Evolutionary conservation across 2,329 filamentous ascomycete genomes (phyloP).

Genomic region (Cladophialophora carrionii): DNA sequence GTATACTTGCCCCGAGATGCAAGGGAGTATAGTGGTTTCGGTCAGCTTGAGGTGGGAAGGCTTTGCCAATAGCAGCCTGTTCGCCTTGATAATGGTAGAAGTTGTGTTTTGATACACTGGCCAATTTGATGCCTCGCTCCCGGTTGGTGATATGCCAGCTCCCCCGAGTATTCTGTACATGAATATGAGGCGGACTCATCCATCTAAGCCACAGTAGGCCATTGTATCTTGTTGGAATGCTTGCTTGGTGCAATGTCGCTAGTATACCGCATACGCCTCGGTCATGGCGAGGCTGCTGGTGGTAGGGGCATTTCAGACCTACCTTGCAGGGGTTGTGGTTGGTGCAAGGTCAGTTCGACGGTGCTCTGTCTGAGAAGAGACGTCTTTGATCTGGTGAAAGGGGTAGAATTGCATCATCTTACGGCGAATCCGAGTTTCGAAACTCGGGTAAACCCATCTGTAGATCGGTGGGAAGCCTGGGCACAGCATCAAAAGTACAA

Average conservation of each 20-base stretch:
- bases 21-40: neutral
- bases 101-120: neutral
- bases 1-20: slow-evolving; percentile 8
- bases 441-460: neutral
- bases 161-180: neutral
- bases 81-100: neutral
- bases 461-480: slow-evolving; percentile 2
- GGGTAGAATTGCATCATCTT: neutral
- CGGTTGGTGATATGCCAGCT: neutral
- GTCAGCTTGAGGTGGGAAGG: neutral
- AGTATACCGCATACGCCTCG: neutral
- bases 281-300: slow-evolving; percentile 3
- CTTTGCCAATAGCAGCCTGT: neutral
- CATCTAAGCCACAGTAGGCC: slow-evolving; percentile 1
- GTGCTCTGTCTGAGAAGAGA: neutral
- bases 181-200: neutral
- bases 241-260: neutral
- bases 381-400: neutral
- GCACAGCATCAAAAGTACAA: neutral
- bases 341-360: neutral
- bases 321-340: slow-evolving; percentile 17
- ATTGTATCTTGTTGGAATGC: neutral
- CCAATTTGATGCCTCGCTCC: neutral
- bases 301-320: slow-evolving; percentile 15
- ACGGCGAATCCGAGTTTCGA: neutral